A percentile compares a stretch with the other conserved stretches of the same genome.
phyloP scores from a whole-genome alignment of 352 stramenopile genomes.

The Thraustochytrium sp. region DNA sequence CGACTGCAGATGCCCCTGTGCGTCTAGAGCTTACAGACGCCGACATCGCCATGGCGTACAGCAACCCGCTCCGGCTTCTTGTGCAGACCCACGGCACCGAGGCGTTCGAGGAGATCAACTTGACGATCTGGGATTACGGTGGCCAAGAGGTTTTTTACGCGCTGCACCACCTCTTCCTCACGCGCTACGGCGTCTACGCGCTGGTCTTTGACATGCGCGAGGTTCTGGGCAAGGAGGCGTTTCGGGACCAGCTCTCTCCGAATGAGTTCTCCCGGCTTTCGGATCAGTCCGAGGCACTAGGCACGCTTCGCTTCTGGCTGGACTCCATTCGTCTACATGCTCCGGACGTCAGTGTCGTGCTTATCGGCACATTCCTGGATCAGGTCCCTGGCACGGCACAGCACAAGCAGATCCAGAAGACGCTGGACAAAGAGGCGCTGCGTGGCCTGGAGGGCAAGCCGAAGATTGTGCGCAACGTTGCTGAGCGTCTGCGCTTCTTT shows the following conservation, averaged over 20 bases:
- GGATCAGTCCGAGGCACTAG: neutral
- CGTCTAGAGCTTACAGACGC: neutral
- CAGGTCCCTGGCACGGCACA: neutral
- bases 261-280: neutral
- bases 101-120: neutral
- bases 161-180: slow-evolving; percentile 33
- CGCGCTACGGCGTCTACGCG: neutral
- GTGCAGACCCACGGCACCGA: neutral
- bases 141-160: slow-evolving; percentile 37
- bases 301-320: slow-evolving; percentile 24
- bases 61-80: neutral
- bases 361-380: slow-evolving; percentile 1
- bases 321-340: slow-evolving; percentile 9
- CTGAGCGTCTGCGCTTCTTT: neutral
- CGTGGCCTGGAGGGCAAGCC: too few species aligned
- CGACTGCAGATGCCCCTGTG: too few species aligned
- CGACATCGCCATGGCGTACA: neutral
- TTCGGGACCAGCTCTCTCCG: too few species aligned
- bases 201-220: slow-evolving; percentile 35
- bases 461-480: too few species aligned
- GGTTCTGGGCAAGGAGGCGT: neutral
- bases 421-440: neutral
- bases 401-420: neutral
- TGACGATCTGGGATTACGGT: slow-evolving; percentile 35
- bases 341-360: neutral